phyloP scores from a whole-genome alignment of 2,329 filamentous ascomycete species.

The Claviceps sorghi region DNA sequence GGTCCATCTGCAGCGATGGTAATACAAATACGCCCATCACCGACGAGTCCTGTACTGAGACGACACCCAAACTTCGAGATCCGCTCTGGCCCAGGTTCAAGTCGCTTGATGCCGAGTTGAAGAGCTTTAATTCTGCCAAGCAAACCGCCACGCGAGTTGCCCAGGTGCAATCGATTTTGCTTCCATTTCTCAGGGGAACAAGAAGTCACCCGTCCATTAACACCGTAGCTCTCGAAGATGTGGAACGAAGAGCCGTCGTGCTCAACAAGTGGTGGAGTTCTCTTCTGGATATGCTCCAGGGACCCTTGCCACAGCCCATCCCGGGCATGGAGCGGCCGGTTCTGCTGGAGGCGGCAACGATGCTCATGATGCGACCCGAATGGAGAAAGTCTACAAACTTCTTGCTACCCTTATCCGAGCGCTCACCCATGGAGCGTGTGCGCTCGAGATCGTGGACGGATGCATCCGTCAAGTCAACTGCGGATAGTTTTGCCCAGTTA shows the following conservation, averaged over 20 bases:
- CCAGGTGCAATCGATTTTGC: conserved; percentile 53
- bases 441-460: conserved; percentile 31
- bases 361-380: conserved; percentile 78
- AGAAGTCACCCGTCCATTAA: conserved; percentile 51
- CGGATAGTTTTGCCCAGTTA: conserved; percentile 49
- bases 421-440: conserved; percentile 31
- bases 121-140: conserved; percentile 53
- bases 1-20: conserved; percentile 24
- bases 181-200: conserved; percentile 65
- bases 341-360: conserved; percentile 62
- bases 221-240: conserved; percentile 57
- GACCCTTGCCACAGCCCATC: conserved; percentile 51
- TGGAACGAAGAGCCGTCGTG: conserved; percentile 66
- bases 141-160: conserved; percentile 59
- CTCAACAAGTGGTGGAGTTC: conserved; percentile 85
- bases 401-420: conserved; percentile 47
- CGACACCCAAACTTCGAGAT: conserved; percentile 30
- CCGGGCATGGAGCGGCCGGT: conserved; percentile 71
- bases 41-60: conserved; percentile 32
- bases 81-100: conserved; percentile 42
- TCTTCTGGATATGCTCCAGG: conserved; percentile 68
- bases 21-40: conserved; percentile 22
- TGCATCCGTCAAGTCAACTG: conserved; percentile 39
- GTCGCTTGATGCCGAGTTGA: conserved; percentile 32
- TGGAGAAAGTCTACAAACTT: conserved; percentile 64